phyloP scores from a whole-genome alignment of 495 filamentous ascomycete species.

The Podospora bellae-mahoneyi region DNA sequence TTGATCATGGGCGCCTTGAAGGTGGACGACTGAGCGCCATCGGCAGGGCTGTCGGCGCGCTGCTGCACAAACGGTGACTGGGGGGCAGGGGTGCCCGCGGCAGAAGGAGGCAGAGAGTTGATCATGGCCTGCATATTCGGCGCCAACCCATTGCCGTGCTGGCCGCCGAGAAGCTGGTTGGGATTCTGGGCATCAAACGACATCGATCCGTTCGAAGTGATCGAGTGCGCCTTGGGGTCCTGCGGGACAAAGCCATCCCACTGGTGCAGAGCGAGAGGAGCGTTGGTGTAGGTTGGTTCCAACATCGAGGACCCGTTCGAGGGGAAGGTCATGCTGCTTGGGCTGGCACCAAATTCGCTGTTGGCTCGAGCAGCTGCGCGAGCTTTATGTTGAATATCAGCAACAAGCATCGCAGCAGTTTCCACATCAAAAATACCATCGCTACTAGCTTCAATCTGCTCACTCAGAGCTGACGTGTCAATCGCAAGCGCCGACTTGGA shows the following conservation, averaged over 20 bases:
- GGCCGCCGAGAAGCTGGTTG: constrained; percentile 47
- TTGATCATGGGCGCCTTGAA: constrained; percentile 65
- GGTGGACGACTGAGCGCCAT: constrained; percentile 55
- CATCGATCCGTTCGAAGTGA: constrained; percentile 58
- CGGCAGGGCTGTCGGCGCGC: constrained; percentile 63
- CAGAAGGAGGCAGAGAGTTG: constrained; percentile 65
- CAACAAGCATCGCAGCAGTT: constrained; percentile 98
- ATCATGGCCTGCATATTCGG: constrained; percentile 65
- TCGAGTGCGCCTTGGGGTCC: constrained; percentile 67
- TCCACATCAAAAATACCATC: constrained; percentile 97
- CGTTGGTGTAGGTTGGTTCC: constrained; percentile 67
- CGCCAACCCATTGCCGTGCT: constrained; percentile 59
- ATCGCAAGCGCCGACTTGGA: constrained; percentile 79
- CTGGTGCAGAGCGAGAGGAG: constrained; percentile 75
- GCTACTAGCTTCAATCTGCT: constrained; percentile 91
- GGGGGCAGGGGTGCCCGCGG: constrained; percentile 72
- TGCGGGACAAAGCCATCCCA: constrained; percentile 79
- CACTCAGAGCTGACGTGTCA: constrained; percentile 74
- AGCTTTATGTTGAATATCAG: constrained; percentile 96
- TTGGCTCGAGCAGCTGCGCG: constrained; percentile 69
- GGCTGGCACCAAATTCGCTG: constrained; percentile 58
- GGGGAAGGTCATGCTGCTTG: constrained; percentile 69
- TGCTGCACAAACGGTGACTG: constrained; percentile 58
- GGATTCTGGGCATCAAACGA: constrained; percentile 66
- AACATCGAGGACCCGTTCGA: constrained; percentile 63